These are phyloP conservation scores for Paecilomyces niveus DNA, from an alignment of 2,329 filamentous ascomycete genomes.

Conservation along the genomic window DNA sequence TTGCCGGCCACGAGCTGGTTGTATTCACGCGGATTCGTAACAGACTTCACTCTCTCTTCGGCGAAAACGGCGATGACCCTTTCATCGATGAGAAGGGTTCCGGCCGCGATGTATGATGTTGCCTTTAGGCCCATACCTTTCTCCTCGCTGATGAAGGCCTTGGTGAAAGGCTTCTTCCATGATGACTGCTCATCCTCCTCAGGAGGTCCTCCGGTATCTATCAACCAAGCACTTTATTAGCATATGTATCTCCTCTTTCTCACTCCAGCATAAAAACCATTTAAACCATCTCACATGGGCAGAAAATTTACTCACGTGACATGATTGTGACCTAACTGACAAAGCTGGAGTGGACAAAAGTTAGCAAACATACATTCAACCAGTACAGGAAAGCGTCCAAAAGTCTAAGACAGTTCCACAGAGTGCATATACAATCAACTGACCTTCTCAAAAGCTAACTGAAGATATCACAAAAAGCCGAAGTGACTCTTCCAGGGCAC, in stretches of 20 bases:
- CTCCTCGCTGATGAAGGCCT: not conserved
- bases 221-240: not conserved
- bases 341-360: not conserved
- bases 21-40: not conserved
- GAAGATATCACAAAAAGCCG: not conserved
- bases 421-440: not conserved
- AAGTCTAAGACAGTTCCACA: not conserved
- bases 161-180: not conserved
- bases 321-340: not conserved
- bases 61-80: not conserved
- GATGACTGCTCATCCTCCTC: not conserved
- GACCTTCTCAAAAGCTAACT: not conserved
- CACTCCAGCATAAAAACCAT: not conserved
- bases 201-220: not conserved
- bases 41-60: not conserved
- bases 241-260: not conserved
- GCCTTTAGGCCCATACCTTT: not conserved
- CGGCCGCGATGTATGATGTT: not conserved
- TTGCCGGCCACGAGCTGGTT: not conserved
- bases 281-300: not conserved
- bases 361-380: not conserved
- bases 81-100: not conserved
- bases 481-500: not conserved
- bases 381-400: not conserved
- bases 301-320: not conserved